These are phyloP conservation scores for Hyaloscypha variabilis DNA, from an alignment of 495 filamentous ascomycete genomes.

Conservation along the genomic window DNA sequence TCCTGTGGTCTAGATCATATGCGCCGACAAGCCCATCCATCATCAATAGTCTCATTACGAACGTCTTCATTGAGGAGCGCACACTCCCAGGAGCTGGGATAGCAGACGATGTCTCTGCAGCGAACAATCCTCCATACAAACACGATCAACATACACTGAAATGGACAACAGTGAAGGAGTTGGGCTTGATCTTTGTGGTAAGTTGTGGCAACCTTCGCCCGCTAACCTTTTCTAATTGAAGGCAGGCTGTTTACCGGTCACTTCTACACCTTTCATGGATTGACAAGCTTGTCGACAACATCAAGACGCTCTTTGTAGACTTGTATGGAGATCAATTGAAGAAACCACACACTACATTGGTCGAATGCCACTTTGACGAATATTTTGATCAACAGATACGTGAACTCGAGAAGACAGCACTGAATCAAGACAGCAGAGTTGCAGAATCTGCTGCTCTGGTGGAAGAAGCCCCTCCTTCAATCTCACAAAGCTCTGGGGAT, in stretches of 20 bases:
- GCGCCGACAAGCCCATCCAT: slow-evolving; percentile 76
- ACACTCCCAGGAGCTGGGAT: slow-evolving; percentile 62
- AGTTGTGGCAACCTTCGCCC: slow-evolving; percentile 33
- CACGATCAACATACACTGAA: slow-evolving; percentile 94
- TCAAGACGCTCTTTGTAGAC: slow-evolving; percentile 84
- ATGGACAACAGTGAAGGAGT: slow-evolving; percentile 89
- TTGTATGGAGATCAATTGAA: slow-evolving; percentile 87
- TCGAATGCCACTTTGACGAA: slow-evolving; percentile 81
- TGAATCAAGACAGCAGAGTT: slow-evolving; percentile 34
- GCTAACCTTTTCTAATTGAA: not conserved
- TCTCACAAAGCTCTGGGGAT: slow-evolving; percentile 42
- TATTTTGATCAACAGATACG: slow-evolving; percentile 93
- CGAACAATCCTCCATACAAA: slow-evolving; percentile 73
- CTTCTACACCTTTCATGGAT: slow-evolving; percentile 95
- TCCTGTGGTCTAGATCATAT: slow-evolving; percentile 93
- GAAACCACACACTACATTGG: slow-evolving; percentile 73
- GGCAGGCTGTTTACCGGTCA: slow-evolving; percentile 93
- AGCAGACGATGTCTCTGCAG: slow-evolving; percentile 58
- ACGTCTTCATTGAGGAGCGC: slow-evolving; percentile 96
- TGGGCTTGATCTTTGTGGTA: slow-evolving; percentile 96
- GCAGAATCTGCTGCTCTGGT: slow-evolving; percentile 40
- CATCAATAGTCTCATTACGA: slow-evolving; percentile 91
- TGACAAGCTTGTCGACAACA: slow-evolving; percentile 93
- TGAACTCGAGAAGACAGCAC: slow-evolving; percentile 68
- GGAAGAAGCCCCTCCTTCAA: slow-evolving; percentile 46